Evolutionary conservation across 1,284 basidiomycete species (phyloP), one percentile per base, ranked within the genome.

Genomic region (Boletus semigastroideus): DNA sequence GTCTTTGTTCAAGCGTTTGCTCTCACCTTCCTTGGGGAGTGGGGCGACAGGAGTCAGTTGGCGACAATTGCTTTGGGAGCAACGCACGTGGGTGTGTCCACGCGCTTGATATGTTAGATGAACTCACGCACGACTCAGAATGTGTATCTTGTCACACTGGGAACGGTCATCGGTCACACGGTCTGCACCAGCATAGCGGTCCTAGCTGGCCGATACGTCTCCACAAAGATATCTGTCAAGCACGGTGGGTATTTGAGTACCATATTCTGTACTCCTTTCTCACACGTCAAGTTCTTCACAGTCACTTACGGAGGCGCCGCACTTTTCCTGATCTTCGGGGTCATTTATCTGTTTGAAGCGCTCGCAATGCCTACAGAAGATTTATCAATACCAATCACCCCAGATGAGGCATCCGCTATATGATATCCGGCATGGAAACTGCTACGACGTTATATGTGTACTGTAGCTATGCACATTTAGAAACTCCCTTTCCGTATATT

Each of bases 11-110:
- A 99, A 71, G 86, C 94, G 0, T 99, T 99, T 62, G 75, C 96
- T 36, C 78, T 99, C 51, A 98, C 96, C 0, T 99, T 99, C 72
- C 78, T 99, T 12, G 97, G 95, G 20, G 96, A 99, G 72, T 99
- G 96, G 96, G 97, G 96, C 1, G 97, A 99, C 72, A 77, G 96
- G 41, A 94, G 91, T 65, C 97, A 99, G 74, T 96, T 99, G 61
- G 91, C 97, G 1, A 99, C 96, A 0, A 98, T 99, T 59, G 95
- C 94, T 3, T 78, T 99, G 44, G 97, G 91, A 2, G 95, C 96
- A 33, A 93, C 96, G 22, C 93, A 98, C 75, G 95, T 98, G 65
- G 62, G 88, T 66, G 19, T 43, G 37, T 40, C 19, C 40, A 36
- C 11, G 28, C 19, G 33, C 19, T 41, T 40, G 37, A 31, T 17